Percentiles rank a stretch among this genome's conserved stretches.
Evolutionary conservation across 331 rosid genomes (phyloP).

Genomic region (Malus hybrid): DNA sequence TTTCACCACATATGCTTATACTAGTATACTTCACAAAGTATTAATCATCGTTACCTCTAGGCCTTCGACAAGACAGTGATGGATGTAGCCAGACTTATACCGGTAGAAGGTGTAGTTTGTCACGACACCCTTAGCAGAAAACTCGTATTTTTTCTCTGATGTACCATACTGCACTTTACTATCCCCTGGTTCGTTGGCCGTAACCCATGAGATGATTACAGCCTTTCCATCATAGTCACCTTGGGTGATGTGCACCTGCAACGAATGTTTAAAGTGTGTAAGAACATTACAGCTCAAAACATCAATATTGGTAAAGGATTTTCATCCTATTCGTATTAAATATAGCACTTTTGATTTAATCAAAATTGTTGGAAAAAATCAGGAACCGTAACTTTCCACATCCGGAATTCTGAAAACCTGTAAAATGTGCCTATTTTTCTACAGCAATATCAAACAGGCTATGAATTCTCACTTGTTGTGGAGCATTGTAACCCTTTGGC

Average conservation of each 20-base stretch:
- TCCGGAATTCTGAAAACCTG: neutral
- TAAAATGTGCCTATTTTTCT: neutral
- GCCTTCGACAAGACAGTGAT: slow-evolving; percentile 72
- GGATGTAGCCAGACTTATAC: slow-evolving; percentile 85
- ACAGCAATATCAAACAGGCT: neutral
- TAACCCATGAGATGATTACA: slow-evolving; percentile 87
- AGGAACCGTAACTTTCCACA: neutral
- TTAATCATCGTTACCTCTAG: slow-evolving; percentile 50
- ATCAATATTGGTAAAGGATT: neutral
- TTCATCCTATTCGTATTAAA: neutral
- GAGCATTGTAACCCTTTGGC: slow-evolving; percentile 76
- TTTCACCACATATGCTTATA: neutral
- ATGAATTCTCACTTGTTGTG: slow-evolving; percentile 69
- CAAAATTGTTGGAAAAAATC: neutral
- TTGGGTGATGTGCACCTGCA: slow-evolving; percentile 92
- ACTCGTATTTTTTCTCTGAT: slow-evolving; percentile 29
- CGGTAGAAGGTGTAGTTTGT: slow-evolving; percentile 66
- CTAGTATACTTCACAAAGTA: neutral
- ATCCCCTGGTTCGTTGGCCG: slow-evolving; percentile 57
- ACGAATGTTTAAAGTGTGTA: neutral
- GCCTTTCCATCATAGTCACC: slow-evolving; percentile 97
- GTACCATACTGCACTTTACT: slow-evolving; percentile 59
- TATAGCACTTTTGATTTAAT: neutral
- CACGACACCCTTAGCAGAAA: slow-evolving; percentile 47
- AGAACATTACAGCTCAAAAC: neutral